A percentile compares a stretch with the other conserved stretches of the same genome.
phyloP scores from a whole-genome alignment of 352 stramenopile genomes.

The Peronospora tabacina region DNA sequence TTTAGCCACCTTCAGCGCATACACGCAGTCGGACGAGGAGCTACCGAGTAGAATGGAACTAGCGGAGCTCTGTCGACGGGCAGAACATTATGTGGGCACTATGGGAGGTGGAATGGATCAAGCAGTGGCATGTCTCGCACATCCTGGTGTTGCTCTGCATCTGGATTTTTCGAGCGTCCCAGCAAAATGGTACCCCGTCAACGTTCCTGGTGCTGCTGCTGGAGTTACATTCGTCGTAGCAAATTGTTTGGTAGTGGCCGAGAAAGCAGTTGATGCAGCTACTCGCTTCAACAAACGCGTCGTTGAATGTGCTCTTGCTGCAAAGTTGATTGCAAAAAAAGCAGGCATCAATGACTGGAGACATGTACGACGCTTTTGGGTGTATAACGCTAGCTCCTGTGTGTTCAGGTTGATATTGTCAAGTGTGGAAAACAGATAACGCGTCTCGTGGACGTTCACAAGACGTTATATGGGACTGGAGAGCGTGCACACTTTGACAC shows the following conservation, averaged over 20 bases:
- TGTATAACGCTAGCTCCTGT: neutral
- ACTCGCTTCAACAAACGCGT: constrained; percentile 75
- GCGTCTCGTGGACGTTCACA: constrained; percentile 37
- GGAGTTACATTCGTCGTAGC: constrained; percentile 62
- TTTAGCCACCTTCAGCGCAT: constrained; percentile 28
- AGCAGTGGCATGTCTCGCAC: constrained; percentile 48
- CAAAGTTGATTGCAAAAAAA: constrained; percentile 60
- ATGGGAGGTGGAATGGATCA: constrained; percentile 86
- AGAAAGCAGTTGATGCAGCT: constrained; percentile 68
- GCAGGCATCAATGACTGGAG: constrained; percentile 30
- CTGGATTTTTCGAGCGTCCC: constrained; percentile 46
- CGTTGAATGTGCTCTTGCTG: constrained; percentile 63
- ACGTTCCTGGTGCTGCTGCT: constrained; percentile 12
- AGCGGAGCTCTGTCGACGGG: constrained; percentile 42
- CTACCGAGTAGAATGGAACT: constrained; percentile 32
- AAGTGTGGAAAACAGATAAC: constrained; percentile 30
- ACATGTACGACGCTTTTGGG: constrained; percentile 20
- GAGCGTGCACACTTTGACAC: constrained; percentile 15
- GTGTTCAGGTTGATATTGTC: neutral
- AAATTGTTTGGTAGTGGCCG: constrained; percentile 53
- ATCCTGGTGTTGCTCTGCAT: constrained; percentile 39
- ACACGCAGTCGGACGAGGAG: constrained; percentile 7
- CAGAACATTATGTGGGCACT: constrained; percentile 63
- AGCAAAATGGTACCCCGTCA: constrained; percentile 9
- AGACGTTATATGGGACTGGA: constrained; percentile 9